phyloP scores from a whole-genome alignment of 202 grass and related monocot genomes.

The Saccharum hybrid region DNA sequence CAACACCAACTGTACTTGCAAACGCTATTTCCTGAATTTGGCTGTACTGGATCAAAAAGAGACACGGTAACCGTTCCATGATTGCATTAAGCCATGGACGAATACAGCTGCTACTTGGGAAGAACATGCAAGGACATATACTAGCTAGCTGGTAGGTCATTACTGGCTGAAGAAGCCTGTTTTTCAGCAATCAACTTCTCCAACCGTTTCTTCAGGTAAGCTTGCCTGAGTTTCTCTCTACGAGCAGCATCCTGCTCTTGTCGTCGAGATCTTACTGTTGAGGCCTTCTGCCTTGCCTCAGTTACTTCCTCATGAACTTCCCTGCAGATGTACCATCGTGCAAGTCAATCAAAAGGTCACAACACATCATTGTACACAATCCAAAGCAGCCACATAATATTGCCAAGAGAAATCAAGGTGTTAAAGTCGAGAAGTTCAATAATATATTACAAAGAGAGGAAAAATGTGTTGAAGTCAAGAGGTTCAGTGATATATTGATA shows the following conservation, averaged over 20 bases:
- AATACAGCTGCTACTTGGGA: background rate
- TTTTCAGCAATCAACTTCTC: constrained; percentile 77
- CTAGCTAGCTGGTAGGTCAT: constrained; percentile 49
- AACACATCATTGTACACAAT: background rate
- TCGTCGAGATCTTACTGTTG: constrained; percentile 63
- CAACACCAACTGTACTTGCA: constrained; percentile 38
- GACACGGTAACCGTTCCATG: background rate
- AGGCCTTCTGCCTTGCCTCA: constrained; percentile 77
- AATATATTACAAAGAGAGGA: background rate
- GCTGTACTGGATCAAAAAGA: background rate
- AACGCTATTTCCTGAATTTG: constrained; percentile 10
- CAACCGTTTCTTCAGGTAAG: constrained; percentile 92
- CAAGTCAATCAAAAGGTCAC: constrained; percentile 33
- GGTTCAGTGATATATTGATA: constrained; percentile 3
- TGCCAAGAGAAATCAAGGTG: background rate
- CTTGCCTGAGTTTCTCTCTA: constrained; percentile 89
- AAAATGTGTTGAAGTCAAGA: background rate
- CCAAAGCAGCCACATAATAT: background rate
- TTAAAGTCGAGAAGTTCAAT: background rate
- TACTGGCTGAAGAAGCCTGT: constrained; percentile 53
- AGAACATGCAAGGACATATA: background rate
- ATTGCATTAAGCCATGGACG: background rate
- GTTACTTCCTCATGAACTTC: constrained; percentile 94
- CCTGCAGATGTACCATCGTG: constrained; percentile 50
- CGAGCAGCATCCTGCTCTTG: constrained; percentile 85